Conservation (phyloP, 208 protist species). For the Trypanosomatidae sp. region DNA sequence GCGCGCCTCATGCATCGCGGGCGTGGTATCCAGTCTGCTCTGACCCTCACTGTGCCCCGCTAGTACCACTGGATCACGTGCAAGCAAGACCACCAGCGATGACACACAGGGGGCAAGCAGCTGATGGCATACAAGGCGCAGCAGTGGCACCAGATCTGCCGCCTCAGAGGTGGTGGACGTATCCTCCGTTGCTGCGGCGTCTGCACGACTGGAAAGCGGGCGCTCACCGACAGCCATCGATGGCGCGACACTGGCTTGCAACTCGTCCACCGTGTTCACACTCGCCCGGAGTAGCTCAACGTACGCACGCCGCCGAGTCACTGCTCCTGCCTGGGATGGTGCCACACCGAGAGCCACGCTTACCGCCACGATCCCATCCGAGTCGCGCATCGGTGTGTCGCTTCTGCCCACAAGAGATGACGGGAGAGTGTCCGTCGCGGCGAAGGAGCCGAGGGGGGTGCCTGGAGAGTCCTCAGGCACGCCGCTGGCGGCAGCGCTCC, state of each 20-base stretch:
- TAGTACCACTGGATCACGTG: slow-evolving; percentile 24
- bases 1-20: neutral
- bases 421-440: neutral
- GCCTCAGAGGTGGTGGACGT: neutral
- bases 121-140: slow-evolving; percentile 2
- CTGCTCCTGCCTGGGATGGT: neutral
- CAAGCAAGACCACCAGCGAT: slow-evolving; percentile 20
- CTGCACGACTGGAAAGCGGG: neutral
- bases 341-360: neutral
- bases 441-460: neutral
- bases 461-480: neutral
- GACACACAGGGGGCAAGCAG: slow-evolving; percentile 16
- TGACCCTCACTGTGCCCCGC: neutral
- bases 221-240: neutral
- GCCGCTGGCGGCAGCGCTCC: neutral
- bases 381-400: neutral
- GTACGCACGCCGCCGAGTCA: slow-evolving; percentile 16
- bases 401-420: neutral
- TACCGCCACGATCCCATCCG: neutral
- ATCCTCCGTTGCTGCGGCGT: neutral
- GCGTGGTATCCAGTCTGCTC: neutral
- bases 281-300: slow-evolving; percentile 21
- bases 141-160: neutral
- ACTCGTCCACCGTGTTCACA: slow-evolving; percentile 9
- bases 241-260: slow-evolving; percentile 1